Percentiles rank a stretch among this genome's conserved stretches.
Conservation (phyloP, 2,329 filamentous ascomycete genomes). For the Aspergillus hortae region DNA sequence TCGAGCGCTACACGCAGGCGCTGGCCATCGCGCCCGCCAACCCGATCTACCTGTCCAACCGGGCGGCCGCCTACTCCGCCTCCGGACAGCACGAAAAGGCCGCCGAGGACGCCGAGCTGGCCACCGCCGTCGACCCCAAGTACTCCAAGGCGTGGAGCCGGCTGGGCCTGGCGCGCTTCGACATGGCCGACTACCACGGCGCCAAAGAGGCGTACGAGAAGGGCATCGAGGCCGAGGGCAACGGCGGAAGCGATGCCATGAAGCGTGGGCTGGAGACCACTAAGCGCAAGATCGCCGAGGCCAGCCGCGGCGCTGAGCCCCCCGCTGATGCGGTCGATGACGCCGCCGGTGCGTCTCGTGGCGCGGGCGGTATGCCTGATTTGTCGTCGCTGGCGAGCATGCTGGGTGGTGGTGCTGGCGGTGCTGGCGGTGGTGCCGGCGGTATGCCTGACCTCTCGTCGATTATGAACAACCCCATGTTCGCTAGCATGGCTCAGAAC, state of each 20-base stretch:
- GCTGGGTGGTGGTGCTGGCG: constrained; percentile 60
- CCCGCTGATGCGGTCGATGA: constrained; percentile 52
- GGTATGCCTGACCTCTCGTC: constrained; percentile 81
- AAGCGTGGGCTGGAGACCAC: constrained; percentile 95
- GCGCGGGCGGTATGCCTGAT: constrained; percentile 64
- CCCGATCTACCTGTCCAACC: constrained; percentile 96
- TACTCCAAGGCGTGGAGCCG: constrained; percentile 98
- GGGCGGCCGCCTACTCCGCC: constrained; percentile 87
- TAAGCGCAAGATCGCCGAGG: constrained; percentile 79
- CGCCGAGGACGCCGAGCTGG: constrained; percentile 82
- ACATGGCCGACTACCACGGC: constrained; percentile 83
- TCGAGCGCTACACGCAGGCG: constrained; percentile 84
- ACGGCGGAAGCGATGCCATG: constrained; percentile 93
- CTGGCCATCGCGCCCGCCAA: constrained; percentile 77
- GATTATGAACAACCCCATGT: constrained; percentile 98
- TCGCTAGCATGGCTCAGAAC: constrained; percentile 93
- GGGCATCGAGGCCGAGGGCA: constrained; percentile 91
- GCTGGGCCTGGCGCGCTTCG: constrained; percentile 85
- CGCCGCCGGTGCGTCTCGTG: constrained; percentile 43
- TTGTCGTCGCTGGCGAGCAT: constrained; percentile 68
- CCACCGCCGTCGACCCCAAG: constrained; percentile 78
- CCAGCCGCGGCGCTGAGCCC: constrained; percentile 55
- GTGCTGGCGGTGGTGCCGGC: constrained; percentile 57
- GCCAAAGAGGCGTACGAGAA: constrained; percentile 92
- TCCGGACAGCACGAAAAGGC: constrained; percentile 80